Evolutionary conservation across 257 asterid species (phyloP).

Genomic region (Nicotiana benthamiana): DNA sequence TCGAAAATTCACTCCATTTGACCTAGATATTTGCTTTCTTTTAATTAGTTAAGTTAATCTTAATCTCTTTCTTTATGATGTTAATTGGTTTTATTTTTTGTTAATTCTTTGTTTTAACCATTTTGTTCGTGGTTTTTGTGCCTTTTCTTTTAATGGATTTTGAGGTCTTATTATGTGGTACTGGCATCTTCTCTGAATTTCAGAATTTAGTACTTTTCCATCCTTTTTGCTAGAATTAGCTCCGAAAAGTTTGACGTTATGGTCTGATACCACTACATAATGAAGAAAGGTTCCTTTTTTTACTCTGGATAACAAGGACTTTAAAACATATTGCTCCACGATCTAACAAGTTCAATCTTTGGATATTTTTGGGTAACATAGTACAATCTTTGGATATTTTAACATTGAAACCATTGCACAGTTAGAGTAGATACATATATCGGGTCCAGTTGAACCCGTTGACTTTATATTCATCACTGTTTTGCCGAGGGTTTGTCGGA

Average conservation of each 20-base stretch:
- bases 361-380: no score
- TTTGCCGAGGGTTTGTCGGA: no score
- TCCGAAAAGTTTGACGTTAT: neutral
- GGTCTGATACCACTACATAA: neutral
- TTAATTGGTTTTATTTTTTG: neutral
- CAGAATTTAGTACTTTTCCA: neutral
- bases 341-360: no score
- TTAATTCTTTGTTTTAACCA: neutral
- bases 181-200: neutral
- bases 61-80: neutral
- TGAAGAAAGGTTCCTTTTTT: neutral
- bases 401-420: no score
- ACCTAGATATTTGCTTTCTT: neutral
- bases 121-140: neutral
- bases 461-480: no score
- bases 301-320: neutral
- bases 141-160: neutral
- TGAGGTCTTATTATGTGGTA: neutral
- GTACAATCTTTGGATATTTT: no score
- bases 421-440: no score
- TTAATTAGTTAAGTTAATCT: neutral
- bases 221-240: neutral
- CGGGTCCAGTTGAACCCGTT: no score
- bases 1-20: no score
- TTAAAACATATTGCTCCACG: neutral